These are phyloP conservation scores for Metschnikowia dekortorum DNA, from an alignment of 805 yeast species.

Conservation along the genomic window DNA sequence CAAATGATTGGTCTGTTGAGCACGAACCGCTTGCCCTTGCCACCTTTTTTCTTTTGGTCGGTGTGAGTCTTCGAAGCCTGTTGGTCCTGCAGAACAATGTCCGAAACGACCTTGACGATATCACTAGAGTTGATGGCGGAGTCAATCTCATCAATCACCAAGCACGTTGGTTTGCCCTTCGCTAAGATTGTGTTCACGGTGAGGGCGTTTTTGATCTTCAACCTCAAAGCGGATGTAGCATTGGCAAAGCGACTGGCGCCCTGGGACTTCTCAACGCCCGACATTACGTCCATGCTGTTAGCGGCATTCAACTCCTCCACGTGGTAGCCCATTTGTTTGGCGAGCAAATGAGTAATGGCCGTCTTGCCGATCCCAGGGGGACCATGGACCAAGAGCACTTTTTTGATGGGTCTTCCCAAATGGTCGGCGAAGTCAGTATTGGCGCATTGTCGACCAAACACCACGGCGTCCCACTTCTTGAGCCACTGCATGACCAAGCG, in stretches of 20 bases:
- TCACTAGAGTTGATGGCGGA: conserved; percentile 34
- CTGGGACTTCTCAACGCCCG: conserved; percentile 17
- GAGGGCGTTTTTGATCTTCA: conserved; percentile 50
- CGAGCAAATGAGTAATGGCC: conserved; percentile 78
- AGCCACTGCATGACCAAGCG: conserved; percentile 38
- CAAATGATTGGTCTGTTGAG: conserved; percentile 84
- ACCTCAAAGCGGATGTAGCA: conserved; percentile 28
- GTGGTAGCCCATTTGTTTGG: conserved; percentile 75
- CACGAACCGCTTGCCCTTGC: conserved; percentile 34
- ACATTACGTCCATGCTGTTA: conserved; percentile 36
- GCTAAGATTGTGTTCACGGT: conserved; percentile 56
- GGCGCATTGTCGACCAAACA: conserved; percentile 23
- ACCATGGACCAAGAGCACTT: conserved; percentile 75
- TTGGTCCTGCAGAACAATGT: conserved; percentile 53
- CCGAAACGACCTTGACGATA: conserved; percentile 47
- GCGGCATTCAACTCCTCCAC: conserved; percentile 81
- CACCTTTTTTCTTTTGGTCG: conserved; percentile 17
- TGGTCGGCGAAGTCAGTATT: conserved; percentile 20
- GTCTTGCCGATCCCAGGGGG: conserved; percentile 96
- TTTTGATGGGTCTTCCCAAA: conserved; percentile 41
- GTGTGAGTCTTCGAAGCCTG: conserved; percentile 2
- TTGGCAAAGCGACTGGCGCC: conserved; percentile 18
- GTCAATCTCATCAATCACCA: conserved; percentile 87
- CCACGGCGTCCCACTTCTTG: conserved; percentile 33
- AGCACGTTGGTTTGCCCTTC: conserved; percentile 70